Conservation (phyloP, 305 asterid species). For the Solanum hybrid region DNA sequence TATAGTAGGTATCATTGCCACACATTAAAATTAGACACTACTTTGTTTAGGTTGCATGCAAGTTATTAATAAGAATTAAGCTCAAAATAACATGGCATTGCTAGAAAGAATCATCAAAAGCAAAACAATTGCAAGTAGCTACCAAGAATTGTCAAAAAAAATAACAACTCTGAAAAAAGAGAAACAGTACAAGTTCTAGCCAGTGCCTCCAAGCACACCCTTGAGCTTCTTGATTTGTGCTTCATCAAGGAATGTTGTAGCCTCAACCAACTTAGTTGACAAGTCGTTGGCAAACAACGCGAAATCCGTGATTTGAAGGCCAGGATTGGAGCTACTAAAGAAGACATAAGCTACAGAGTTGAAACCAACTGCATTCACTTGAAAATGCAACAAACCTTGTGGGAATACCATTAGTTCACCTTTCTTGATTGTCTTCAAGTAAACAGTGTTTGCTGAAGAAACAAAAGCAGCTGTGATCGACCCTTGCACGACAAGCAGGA, state of each 20-base stretch:
- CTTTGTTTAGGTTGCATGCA: not conserved
- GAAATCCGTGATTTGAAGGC: constrained; percentile 34
- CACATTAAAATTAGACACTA: not conserved
- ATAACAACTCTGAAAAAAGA: not conserved
- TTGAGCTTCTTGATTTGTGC: constrained; percentile 26
- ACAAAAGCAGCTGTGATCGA: constrained; percentile 38
- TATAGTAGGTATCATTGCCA: not conserved
- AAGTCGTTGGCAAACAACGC: constrained; percentile 22
- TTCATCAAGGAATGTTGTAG: constrained; percentile 23
- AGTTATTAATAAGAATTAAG: not conserved
- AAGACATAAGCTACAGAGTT: constrained; percentile 43
- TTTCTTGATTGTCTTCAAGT: constrained; percentile 34
- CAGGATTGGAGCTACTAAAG: constrained; percentile 49
- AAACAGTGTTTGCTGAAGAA: constrained; percentile 39
- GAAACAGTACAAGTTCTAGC: not conserved
- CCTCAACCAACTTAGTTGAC: constrained; percentile 10
- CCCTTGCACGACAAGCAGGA: constrained; percentile 42
- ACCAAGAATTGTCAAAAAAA: not conserved
- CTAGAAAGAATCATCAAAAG: not conserved
- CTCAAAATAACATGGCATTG: not conserved
- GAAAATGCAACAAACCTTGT: constrained; percentile 63
- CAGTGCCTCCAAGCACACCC: constrained; percentile 29
- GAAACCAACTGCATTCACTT: constrained; percentile 46
- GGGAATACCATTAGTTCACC: constrained; percentile 62
- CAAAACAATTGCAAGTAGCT: not conserved